Conservation (phyloP, 495 filamentous ascomycete genomes). For the Podospora bellae-mahoneyi region DNA sequence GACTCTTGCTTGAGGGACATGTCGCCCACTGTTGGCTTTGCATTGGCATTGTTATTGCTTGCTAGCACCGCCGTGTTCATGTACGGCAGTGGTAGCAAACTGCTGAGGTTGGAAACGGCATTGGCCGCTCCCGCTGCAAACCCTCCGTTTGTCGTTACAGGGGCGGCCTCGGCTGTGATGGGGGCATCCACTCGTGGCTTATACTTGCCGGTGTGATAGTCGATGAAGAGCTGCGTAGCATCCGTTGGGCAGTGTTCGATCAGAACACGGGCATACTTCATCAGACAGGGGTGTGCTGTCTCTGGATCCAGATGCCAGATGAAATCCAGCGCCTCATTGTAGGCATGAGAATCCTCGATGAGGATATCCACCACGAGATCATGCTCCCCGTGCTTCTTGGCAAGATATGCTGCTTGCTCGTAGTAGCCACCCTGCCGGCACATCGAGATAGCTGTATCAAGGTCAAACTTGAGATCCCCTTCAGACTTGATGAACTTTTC, state of each 20-base stretch:
- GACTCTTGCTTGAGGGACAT: conserved; percentile 27
- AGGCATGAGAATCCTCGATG: conserved; percentile 89
- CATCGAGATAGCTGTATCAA: conserved; percentile 97
- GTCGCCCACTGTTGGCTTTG: conserved; percentile 41
- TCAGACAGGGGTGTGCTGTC: conserved; percentile 77
- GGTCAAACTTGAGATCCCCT: conserved; percentile 91
- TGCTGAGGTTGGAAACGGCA: conserved; percentile 77
- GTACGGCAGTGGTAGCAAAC: conserved; percentile 80
- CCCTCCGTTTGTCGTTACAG: conserved; percentile 38
- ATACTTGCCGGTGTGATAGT: conserved; percentile 87
- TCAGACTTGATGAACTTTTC: conserved; percentile 95
- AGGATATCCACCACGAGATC: conserved; percentile 92
- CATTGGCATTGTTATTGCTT: conserved; percentile 38
- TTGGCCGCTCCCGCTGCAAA: conserved; percentile 59
- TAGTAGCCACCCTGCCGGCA: conserved; percentile 97
- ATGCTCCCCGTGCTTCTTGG: conserved; percentile 89
- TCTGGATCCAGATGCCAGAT: conserved; percentile 87
- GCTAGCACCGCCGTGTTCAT: conserved; percentile 60
- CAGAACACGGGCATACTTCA: conserved; percentile 91
- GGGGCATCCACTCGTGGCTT: conserved; percentile 64
- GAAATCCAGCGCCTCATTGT: conserved; percentile 82
- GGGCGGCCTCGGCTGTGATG: conserved; percentile 48
- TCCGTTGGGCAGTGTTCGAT: conserved; percentile 76
- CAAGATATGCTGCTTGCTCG: conserved; percentile 92
- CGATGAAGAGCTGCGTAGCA: conserved; percentile 82